Base-by-base conservation (phyloP, 2,329 filamentous ascomycete species). In the Huntiella savannae region DNA sequence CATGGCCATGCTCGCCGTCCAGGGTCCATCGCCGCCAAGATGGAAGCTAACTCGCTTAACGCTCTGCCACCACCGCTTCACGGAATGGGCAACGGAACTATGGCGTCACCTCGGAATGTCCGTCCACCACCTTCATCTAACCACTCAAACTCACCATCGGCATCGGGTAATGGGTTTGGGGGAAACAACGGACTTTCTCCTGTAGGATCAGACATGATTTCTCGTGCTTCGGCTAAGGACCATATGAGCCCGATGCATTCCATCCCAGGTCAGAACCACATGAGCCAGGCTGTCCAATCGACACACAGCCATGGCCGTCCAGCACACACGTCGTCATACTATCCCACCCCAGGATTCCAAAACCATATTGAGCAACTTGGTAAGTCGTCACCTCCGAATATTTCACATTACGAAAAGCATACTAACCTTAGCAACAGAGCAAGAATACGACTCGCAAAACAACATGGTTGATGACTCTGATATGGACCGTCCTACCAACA, bases 301-400 rank as follows among this genome's bases (percentile, higher is more conserved):
- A 2, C 22, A 28, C 22, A 28, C 6, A 28, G 8, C 7, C 22
- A 28, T 28, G 22, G 22, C 7, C 22, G 22, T 10, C 7, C 5
- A 28, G 7, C 49, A 13, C 45, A 48, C 40, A 56, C 64, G 50
- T 60, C 67, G 42, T 59, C 70, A 45, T 93, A 81, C 63, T 95
- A 93, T 59, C 77, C 82, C 43, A 81, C 84, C 49, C 81, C 83
- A 13, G 66, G 67, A 2, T 95, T 93, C 64, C 85, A 92, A 59
- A 91, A 82, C 61, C 88, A 95, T 62, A 87, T 92, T 63, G 83
- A 92, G 63, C 85, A 94, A 69, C 76, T 96, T 62, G 88, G 88
- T 82, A 85, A 82, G 86, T 70, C 71, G 58, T 62, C 71, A 69
- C 67, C 56, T 5, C 43, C 28, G 22, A 28, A 28, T 10, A 28